phyloP scores from a whole-genome alignment of 1,139 yeast genomes.

The Yamadazyma triangularis region DNA sequence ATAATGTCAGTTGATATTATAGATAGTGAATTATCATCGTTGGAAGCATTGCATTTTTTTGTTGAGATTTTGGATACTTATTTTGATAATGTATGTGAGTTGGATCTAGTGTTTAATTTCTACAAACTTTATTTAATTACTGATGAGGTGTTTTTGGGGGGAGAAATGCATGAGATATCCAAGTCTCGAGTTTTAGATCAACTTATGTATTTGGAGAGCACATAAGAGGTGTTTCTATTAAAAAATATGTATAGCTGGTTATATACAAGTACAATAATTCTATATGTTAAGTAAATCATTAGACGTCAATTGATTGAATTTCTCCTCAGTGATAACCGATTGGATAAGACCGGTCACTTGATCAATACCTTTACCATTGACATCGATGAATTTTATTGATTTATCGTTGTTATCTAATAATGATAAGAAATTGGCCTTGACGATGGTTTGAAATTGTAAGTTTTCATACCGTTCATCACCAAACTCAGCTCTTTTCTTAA shows the following conservation, averaged over 20 bases:
- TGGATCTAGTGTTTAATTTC: constrained; percentile 82
- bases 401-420: constrained; percentile 37
- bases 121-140: constrained; percentile 65
- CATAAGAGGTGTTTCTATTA: too few species aligned
- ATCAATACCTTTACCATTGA: constrained; percentile 54
- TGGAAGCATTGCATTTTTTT: constrained; percentile 81
- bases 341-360: constrained; percentile 42
- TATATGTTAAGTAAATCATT: not conserved
- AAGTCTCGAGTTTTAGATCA: constrained; percentile 54
- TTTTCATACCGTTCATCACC: constrained; percentile 92
- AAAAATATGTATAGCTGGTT: not conserved
- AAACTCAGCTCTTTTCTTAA: constrained; percentile 64
- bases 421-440: constrained; percentile 52
- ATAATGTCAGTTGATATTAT: constrained; percentile 69
- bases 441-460: constrained; percentile 64
- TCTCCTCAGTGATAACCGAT: constrained; percentile 16
- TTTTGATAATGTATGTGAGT: constrained; percentile 89
- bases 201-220: constrained; percentile 47
- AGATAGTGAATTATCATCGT: constrained; percentile 76
- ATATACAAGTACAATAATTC: too few species aligned
- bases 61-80: constrained; percentile 86
- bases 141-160: constrained; percentile 75
- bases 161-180: constrained; percentile 74
- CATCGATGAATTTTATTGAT: constrained; percentile 48
- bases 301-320: constrained; percentile 8